Conservation (phyloP, 2,329 filamentous ascomycete species). For the Cadophora gregata region DNA sequence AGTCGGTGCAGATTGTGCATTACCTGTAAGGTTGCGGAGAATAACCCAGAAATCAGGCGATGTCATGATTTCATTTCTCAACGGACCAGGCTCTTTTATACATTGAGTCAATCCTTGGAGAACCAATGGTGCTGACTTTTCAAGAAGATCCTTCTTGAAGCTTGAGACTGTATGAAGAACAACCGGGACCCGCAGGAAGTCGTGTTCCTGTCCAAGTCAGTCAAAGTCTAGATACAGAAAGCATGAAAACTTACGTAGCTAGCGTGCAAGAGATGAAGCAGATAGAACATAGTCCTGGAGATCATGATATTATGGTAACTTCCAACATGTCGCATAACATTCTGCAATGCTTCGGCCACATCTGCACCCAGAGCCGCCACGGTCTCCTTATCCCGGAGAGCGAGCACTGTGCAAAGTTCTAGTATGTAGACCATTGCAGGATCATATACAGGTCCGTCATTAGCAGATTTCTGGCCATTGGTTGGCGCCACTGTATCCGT, state of each 20-base stretch:
- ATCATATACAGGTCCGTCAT: constrained; percentile 74
- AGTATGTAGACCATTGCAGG: constrained; percentile 88
- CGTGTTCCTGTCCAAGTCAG: constrained; percentile 68
- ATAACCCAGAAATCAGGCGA: constrained; percentile 98
- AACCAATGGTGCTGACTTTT: constrained; percentile 76
- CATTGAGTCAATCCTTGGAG: constrained; percentile 81
- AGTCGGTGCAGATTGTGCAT: constrained; percentile 72
- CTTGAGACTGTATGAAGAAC: constrained; percentile 90
- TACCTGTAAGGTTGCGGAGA: constrained; percentile 73
- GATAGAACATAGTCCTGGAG: constrained; percentile 84
- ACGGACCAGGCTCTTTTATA: constrained; percentile 75
- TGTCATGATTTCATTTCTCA: constrained; percentile 92
- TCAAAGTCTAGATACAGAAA: constrained; percentile 32
- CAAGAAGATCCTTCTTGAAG: constrained; percentile 78
- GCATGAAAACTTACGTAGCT: constrained; percentile 72
- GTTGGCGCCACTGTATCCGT: constrained; percentile 66
- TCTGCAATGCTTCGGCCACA: constrained; percentile 81
- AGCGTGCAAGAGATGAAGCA: constrained; percentile 79
- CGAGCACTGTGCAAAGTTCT: constrained; percentile 84
- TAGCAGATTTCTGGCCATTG: constrained; percentile 62
- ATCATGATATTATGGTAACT: constrained; percentile 84
- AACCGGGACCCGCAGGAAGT: constrained; percentile 90
- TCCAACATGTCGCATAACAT: constrained; percentile 77
- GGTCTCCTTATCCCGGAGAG: constrained; percentile 76
- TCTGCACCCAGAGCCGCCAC: constrained; percentile 76